These are phyloP conservation scores for Leccinum variicolor DNA, from an alignment of 768 basidiomycete species.

Conservation along the genomic window DNA sequence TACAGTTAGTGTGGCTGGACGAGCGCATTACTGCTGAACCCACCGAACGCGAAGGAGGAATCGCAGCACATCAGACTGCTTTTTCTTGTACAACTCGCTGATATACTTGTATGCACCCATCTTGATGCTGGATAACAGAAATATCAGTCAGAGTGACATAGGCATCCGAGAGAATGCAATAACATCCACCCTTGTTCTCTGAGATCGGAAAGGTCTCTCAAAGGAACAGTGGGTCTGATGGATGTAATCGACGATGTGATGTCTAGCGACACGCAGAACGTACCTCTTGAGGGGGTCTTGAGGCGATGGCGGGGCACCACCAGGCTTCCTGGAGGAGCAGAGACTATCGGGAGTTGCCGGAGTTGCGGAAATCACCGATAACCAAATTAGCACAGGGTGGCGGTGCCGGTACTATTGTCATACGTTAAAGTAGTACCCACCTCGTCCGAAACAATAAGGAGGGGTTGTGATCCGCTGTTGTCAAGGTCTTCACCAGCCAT, in stretches of 20 bases:
- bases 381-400: constrained; percentile 7
- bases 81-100: constrained; percentile 97
- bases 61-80: constrained; percentile 94
- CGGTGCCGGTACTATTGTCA: neutral
- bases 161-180: constrained; percentile 14
- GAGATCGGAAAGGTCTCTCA: constrained; percentile 5
- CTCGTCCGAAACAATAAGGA: constrained; percentile 19
- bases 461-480: constrained; percentile 16
- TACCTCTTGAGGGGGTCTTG: constrained; percentile 28
- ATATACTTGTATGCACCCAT: constrained; percentile 98
- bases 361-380: constrained; percentile 25
- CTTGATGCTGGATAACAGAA: constrained; percentile 40
- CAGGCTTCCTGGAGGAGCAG: constrained; percentile 1
- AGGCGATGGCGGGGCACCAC: constrained; percentile 11
- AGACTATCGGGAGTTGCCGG: constrained; percentile 20
- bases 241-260: neutral
- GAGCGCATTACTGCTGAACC: constrained; percentile 22
- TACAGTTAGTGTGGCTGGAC: constrained; percentile 4
- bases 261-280: constrained; percentile 13
- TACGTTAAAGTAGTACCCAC: too few relatives aligned
- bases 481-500: constrained; percentile 8
- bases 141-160: constrained; percentile 10
- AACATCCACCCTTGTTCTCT: constrained; percentile 23
- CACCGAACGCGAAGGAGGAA: constrained; percentile 97
- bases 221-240: constrained; percentile 1